Conservation (phyloP, 257 asterid genomes). For the Salvia hispanica region DNA sequence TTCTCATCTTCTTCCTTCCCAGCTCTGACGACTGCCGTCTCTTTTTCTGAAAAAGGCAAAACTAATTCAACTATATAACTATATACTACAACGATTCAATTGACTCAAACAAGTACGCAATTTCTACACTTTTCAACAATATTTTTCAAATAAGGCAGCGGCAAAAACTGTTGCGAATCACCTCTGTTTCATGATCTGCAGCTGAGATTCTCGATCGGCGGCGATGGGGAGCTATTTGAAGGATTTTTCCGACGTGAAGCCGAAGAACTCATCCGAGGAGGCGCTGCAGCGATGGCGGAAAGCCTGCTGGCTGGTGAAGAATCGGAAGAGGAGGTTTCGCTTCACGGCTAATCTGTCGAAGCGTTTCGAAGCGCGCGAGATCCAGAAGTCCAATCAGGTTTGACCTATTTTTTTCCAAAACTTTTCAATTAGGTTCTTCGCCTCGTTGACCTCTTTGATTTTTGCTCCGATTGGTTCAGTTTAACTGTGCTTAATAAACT, state of each 20-base stretch:
- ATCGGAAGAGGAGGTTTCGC: slow-evolving; percentile 76
- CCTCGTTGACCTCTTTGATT: slow-evolving; percentile 36
- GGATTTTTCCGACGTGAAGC: slow-evolving; percentile 72
- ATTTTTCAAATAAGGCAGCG: not conserved
- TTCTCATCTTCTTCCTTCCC: slow-evolving; percentile 23
- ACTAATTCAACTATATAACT: too few relatives aligned
- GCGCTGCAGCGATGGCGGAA: slow-evolving; percentile 86
- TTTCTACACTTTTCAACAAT: slow-evolving; percentile 20
- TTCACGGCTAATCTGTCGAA: slow-evolving; percentile 83
- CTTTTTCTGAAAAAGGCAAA: not conserved
- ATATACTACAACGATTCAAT: not conserved
- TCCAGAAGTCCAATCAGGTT: slow-evolving; percentile 88
- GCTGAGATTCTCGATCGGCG: slow-evolving; percentile 28
- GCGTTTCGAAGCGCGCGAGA: slow-evolving; percentile 78
- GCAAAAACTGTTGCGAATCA: not conserved
- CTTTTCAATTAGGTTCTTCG: slow-evolving; percentile 10
- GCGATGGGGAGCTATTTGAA: slow-evolving; percentile 62
- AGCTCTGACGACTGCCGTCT: slow-evolving; percentile 19
- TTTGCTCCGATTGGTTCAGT: not conserved
- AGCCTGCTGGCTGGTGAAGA: slow-evolving; percentile 83
- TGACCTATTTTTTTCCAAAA: not conserved
- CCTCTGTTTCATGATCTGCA: slow-evolving; percentile 28
- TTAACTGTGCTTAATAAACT: not conserved
- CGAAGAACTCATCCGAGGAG: slow-evolving; percentile 92
- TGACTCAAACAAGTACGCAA: not conserved